Conservation (phyloP, 768 basidiomycete genomes). For the Coprinellus micaceus region DNA sequence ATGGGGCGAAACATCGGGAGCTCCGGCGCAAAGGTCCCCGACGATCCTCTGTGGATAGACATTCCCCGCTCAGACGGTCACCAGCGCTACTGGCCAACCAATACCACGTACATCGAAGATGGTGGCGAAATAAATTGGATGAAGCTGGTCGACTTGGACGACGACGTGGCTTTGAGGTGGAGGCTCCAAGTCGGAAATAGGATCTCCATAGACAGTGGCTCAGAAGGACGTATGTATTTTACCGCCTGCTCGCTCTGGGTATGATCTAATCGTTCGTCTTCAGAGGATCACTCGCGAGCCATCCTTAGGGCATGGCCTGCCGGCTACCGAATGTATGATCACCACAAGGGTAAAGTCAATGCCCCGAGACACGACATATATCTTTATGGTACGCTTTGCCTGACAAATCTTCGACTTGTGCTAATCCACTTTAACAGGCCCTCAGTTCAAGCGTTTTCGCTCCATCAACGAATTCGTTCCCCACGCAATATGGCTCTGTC, state of each 20-base stretch:
- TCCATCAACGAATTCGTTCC: conserved; percentile 84
- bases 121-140: conserved; percentile 71
- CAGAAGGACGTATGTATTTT: too few species aligned
- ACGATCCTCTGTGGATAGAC: conserved; percentile 51
- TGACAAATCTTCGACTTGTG: background rate
- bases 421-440: conserved; percentile 32
- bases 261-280: too few species aligned
- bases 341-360: conserved; percentile 58
- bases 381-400: conserved; percentile 55
- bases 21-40: conserved; percentile 35
- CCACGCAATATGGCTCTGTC: conserved; percentile 76
- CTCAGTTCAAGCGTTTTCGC: conserved; percentile 55
- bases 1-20: conserved; percentile 28
- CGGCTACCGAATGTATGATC: conserved; percentile 70
- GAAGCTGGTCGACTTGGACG: conserved; percentile 49
- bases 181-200: conserved; percentile 40
- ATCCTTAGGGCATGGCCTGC: conserved; percentile 62
- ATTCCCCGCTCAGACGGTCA: conserved; percentile 65
- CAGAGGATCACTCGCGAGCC: conserved; percentile 37
- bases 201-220: conserved; percentile 14
- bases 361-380: conserved; percentile 71
- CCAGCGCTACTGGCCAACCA: conserved; percentile 48
- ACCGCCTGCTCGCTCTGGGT: too few species aligned
- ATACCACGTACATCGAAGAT: conserved; percentile 52
- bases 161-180: conserved; percentile 57